phyloP scores from a whole-genome alignment of 768 basidiomycete genomes.

The Calvatia gigantea region DNA sequence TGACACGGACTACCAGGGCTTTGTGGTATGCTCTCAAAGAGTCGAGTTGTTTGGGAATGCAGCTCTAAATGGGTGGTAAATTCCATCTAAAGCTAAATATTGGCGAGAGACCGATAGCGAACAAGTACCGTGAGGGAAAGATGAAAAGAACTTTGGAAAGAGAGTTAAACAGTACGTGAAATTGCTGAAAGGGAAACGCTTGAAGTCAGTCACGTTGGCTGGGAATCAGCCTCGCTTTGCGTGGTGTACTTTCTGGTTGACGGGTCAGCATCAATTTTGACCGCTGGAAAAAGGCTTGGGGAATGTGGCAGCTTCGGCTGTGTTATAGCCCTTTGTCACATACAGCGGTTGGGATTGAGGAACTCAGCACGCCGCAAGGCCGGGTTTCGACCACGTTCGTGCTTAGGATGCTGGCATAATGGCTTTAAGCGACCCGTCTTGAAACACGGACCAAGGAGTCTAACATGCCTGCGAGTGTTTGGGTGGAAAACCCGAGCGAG shows the following conservation, averaged over 20 bases:
- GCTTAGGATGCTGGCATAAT: slow-evolving; percentile 77
- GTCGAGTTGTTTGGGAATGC: slow-evolving; percentile 86
- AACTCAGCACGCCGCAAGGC: slow-evolving; percentile 56
- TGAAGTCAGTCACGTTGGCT: slow-evolving; percentile 63
- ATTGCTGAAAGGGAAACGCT: slow-evolving; percentile 78
- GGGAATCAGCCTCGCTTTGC: slow-evolving; percentile 52
- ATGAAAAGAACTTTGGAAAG: slow-evolving; percentile 81
- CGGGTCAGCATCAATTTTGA: slow-evolving; percentile 70
- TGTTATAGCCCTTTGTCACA: slow-evolving; percentile 61
- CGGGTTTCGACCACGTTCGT: slow-evolving; percentile 51
- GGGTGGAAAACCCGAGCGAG: slow-evolving; percentile 68
- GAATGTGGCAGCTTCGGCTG: slow-evolving; percentile 65
- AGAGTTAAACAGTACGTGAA: slow-evolving; percentile 81
- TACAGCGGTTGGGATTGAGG: slow-evolving; percentile 58
- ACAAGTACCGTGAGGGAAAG: slow-evolving; percentile 84
- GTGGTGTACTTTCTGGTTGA: slow-evolving; percentile 51
- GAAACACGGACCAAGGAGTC: slow-evolving; percentile 87
- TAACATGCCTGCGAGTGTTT: slow-evolving; percentile 80
- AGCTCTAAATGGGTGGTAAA: slow-evolving; percentile 82
- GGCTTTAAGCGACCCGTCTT: slow-evolving; percentile 80
- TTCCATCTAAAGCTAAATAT: slow-evolving; percentile 85
- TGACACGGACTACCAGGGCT: slow-evolving; percentile 53
- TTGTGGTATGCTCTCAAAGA: slow-evolving; percentile 73
- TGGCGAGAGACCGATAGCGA: slow-evolving; percentile 80
- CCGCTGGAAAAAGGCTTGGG: slow-evolving; percentile 50